Base-by-base conservation (phyloP, 306 rosid genomes). In the Delonix regia region DNA sequence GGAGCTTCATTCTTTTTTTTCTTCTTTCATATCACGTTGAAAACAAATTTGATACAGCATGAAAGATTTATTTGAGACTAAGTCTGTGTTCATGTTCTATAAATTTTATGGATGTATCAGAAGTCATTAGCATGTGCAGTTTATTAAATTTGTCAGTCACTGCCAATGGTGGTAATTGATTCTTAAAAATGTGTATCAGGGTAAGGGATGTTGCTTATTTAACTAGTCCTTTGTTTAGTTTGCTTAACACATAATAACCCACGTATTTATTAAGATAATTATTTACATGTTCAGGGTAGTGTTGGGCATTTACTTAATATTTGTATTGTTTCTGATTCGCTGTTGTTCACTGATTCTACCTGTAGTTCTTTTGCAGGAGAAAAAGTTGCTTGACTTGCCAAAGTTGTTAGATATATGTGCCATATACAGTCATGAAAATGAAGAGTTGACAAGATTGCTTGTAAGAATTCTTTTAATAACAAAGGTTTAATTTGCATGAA, bases 331-430 rank as follows among this genome's bases (percentile, higher is more conserved):
- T 76, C 57, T 44, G 71, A 62, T 60, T 64, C 55, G 55, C 89
- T 21, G 80, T 68, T 91, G 84, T 93, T 91, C 87, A 90, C 87
- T 85, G 80, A 86, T 83, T 84, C 88, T 86, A 73, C 82, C 45
- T 93, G 88, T 90, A 96, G 99, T 86, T 85, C 82, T 93, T 85
- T 86, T 96, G 99, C 97, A 91, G 99, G 98, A 90, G 84, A 93
- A 86, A 81, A 88, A 87, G 86, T 79, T 93, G 89, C 96, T 93
- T 71, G 97, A 89, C 83, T 86, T 96, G 90, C 97, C 97, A 13
- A 93, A 85, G 87, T 79, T 96, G 87, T 85, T 96, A 57, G 98
- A 96, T 79, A 89, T 90, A 84, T 96, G 99, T 88, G 97, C 99
- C 75, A 89, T 91, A 44, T 93, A 93, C 79, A 71, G 85, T 82